Percentiles rank a stretch among this genome's conserved stretches.
phyloP scores from a whole-genome alignment of 2,329 filamentous ascomycete species.

The Leptoxyphium fumago region DNA sequence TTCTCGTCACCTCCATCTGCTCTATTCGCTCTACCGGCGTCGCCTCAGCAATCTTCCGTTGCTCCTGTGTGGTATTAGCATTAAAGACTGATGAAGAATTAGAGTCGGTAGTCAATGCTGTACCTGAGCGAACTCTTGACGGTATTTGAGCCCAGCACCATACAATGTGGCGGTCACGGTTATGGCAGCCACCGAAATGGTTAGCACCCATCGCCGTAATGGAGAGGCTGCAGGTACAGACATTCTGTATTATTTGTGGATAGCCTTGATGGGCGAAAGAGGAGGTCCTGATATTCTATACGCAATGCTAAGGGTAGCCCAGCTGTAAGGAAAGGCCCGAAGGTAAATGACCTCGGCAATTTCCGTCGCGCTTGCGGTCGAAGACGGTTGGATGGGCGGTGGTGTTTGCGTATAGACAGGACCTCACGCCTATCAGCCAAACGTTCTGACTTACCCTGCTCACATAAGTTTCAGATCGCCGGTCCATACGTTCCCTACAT shows the following conservation, averaged over 20 bases:
- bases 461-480: too few species aligned
- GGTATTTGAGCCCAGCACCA: constrained; percentile 43
- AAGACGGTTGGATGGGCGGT: background rate
- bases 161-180: constrained; percentile 44
- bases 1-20: constrained; percentile 36
- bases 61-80: constrained; percentile 27
- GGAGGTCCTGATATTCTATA: background rate
- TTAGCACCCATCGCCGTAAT: constrained; percentile 37
- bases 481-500: too few species aligned
- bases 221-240: constrained; percentile 7
- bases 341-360: background rate
- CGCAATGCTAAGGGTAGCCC: background rate
- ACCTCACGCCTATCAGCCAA: background rate
- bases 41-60: constrained; percentile 28
- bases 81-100: constrained; percentile 1
- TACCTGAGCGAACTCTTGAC: constrained; percentile 38
- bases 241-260: constrained; percentile 5
- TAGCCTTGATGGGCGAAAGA: background rate
- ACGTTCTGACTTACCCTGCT: background rate
- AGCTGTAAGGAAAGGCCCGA: background rate
- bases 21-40: constrained; percentile 40
- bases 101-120: background rate
- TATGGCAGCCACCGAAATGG: constrained; percentile 39
- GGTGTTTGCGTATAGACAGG: too few species aligned
- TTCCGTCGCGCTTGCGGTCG: background rate